A percentile compares a stretch with the other conserved stretches of the same genome.
phyloP scores from a whole-genome alignment of 2,329 filamentous ascomycete genomes.

The Fusarium paranaense region DNA sequence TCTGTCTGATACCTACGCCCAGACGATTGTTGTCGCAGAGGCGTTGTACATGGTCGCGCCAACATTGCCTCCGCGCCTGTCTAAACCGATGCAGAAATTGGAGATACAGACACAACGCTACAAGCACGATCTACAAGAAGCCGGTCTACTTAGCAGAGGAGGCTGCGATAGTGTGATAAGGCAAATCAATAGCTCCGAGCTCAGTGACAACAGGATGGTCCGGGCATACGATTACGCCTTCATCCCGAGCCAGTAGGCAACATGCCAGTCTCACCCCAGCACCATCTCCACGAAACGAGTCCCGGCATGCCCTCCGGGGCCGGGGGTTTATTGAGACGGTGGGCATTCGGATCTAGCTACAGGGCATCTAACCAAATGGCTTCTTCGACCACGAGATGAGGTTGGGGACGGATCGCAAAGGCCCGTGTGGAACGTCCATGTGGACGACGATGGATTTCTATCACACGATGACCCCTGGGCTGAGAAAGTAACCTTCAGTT shows the following conservation, averaged over 20 bases:
- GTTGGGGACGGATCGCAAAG: conserved; percentile 17
- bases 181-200: conserved; percentile 27
- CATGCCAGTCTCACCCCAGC: conserved; percentile 21
- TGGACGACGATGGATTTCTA: conserved; percentile 14
- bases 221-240: conserved; percentile 32
- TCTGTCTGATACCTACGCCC: conserved; percentile 16
- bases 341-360: conserved; percentile 28
- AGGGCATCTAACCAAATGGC: conserved; percentile 11
- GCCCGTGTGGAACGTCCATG: conserved; percentile 13
- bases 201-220: conserved; percentile 22
- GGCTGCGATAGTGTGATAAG: conserved; percentile 21
- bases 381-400: conserved; percentile 5
- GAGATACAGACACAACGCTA: conserved; percentile 11
- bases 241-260: conserved; percentile 13
- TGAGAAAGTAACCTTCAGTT: conserved; percentile 10
- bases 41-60: conserved; percentile 9
- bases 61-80: conserved; percentile 10
- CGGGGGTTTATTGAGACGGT: conserved; percentile 19
- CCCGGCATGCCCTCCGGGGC: conserved; percentile 30
- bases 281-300: conserved; percentile 27
- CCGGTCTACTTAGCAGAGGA: conserved; percentile 7
- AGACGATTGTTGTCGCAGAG: conserved; percentile 16
- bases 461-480: conserved; percentile 16
- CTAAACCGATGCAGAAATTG: conserved; percentile 10
- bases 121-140: conserved; percentile 26